Conservation (phyloP, 2,329 filamentous ascomycete genomes). For the Shiraia bambusicola region DNA sequence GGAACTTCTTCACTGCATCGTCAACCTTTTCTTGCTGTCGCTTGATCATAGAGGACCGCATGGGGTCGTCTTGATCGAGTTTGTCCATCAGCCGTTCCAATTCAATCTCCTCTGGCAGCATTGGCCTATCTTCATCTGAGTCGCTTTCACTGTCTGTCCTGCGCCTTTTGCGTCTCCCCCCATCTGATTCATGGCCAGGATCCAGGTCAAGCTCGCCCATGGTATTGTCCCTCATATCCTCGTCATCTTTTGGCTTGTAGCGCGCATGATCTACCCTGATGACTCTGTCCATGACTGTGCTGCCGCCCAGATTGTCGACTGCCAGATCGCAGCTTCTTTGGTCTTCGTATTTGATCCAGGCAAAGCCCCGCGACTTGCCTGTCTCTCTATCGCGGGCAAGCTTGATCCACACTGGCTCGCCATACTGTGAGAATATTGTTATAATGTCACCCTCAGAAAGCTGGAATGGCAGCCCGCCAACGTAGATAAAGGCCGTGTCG, state of each 20-base stretch:
- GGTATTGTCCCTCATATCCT: constrained; percentile 63
- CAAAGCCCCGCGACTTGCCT: constrained; percentile 91
- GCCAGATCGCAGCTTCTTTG: constrained; percentile 94
- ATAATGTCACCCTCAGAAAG: constrained; percentile 94
- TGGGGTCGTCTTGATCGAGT: constrained; percentile 94
- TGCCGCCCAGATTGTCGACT: constrained; percentile 91
- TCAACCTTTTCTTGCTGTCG: constrained; percentile 90
- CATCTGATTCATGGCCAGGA: constrained; percentile 43
- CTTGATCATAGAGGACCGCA: constrained; percentile 87
- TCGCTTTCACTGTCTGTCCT: constrained; percentile 46
- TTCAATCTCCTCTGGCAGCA: constrained; percentile 81
- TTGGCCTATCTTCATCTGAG: constrained; percentile 55
- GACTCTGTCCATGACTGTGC: constrained; percentile 76
- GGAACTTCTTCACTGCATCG: constrained; percentile 62
- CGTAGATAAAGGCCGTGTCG: constrained; percentile 95
- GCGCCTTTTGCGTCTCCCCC: constrained; percentile 52
- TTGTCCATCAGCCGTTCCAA: constrained; percentile 72
- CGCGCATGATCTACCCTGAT: constrained; percentile 89
- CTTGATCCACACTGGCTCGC: constrained; percentile 91
- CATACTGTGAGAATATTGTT: constrained; percentile 95
- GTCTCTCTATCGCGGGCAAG: constrained; percentile 93
- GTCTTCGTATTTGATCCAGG: constrained; percentile 97
- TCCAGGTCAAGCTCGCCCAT: constrained; percentile 51
- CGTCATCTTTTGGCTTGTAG: constrained; percentile 84
- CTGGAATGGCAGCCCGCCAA: constrained; percentile 89